Conservation (phyloP, 768 basidiomycete species). For the Pisolithus orientalis region DNA sequence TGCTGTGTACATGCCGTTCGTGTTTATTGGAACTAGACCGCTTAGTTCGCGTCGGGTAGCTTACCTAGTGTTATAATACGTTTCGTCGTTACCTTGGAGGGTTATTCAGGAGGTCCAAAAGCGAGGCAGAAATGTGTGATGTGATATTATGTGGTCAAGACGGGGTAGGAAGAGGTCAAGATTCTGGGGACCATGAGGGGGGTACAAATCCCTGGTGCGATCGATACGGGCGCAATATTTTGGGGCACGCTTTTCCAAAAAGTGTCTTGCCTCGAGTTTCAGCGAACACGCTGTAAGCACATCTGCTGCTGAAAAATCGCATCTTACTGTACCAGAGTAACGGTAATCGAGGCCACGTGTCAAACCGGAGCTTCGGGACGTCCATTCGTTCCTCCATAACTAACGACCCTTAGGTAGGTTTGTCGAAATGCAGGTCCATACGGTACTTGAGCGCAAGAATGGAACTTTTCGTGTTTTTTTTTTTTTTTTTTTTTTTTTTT, state of each 20-base stretch:
- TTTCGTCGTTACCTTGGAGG: neutral
- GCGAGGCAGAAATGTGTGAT: too few relatives aligned
- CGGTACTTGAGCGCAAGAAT: neutral
- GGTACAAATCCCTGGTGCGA: neutral
- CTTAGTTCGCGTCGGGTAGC: neutral
- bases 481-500: too few relatives aligned
- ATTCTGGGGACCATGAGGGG: neutral
- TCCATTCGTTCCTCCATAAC: neutral
- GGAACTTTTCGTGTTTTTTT: too few relatives aligned
- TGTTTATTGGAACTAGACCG: neutral
- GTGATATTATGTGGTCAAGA: too few relatives aligned
- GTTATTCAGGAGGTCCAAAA: too few relatives aligned
- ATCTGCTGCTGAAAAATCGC: neutral
- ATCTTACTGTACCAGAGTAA: neutral
- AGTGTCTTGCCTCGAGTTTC: neutral
- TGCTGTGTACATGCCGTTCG: neutral
- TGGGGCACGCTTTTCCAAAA: neutral
- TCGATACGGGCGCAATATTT: neutral
- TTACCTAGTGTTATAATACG: neutral
- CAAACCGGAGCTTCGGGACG: neutral
- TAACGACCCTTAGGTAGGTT: neutral
- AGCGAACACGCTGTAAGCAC: neutral
- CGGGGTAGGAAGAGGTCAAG: neutral
- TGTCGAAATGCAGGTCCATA: neutral
- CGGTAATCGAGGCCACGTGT: neutral